Base-by-base conservation (phyloP, 1,284 basidiomycete species). In the Ustilago lituana region DNA sequence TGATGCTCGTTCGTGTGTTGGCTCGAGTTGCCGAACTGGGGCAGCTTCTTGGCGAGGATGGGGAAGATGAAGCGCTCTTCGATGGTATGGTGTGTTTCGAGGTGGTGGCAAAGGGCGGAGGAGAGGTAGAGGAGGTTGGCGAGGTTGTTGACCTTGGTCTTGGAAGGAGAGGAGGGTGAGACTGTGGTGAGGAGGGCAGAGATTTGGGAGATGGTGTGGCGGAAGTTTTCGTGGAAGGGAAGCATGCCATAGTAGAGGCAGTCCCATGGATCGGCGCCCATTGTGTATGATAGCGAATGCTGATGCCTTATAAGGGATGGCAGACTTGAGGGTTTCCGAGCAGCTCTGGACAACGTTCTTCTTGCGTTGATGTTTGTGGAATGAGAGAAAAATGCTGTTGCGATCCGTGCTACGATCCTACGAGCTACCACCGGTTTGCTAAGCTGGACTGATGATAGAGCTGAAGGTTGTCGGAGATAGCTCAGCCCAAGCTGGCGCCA, bases 51-150 rank as follows among this genome's bases (percentile, higher is more conserved):
- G 17, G 75, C 73, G 24, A 80, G 63, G 4, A 41, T 51, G 8
- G 78, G 78, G 54, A 80, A 80, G 51, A 80, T 70, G 54, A 66
- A 60, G 4, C 56, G 49, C 23, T 80, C 78, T 47, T 80, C 78
- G 46, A 80, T 80, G 4, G 24, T 47, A 40, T 80, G 78, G 40
- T 80, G 78, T 41, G 51, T 65, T 20, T 77, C 75, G 36, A 79
- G 64, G 26, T 58, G 48, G 26, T 39, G 44, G 26, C 58, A 55
- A 15, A 76, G 54, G 2, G 37, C 19, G 5, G 52, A 27, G 17
- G 43, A 51, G 41, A 51, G 36, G 32, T 57, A 54, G 22, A 77
- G 57, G 1, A 75, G 31, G 14, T 52, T 39, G 17, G 55, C 44
- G 8, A 70, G 49, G 19, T 51, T 48, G 17, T 48, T 29, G 19